Evolutionary conservation across 1,284 basidiomycete genomes (phyloP), one percentile per base, ranked within the genome.

Genomic region (Thelephora terrestris): DNA sequence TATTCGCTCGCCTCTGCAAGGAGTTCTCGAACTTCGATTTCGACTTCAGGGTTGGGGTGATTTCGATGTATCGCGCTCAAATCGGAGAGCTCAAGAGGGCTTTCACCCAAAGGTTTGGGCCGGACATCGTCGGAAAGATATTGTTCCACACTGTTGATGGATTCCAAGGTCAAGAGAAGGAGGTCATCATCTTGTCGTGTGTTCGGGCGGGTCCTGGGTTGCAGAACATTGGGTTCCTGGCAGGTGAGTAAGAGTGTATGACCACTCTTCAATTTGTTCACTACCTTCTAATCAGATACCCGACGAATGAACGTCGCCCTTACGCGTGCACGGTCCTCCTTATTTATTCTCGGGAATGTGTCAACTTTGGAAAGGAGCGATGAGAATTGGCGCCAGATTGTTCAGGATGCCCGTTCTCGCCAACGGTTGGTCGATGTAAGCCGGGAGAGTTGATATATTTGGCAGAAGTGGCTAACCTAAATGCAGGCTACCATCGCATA

Each of bases 101-200:
- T 5, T 99, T 99, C 58, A 68, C 74, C 47, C 65, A 74, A 49
- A 74, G 75, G 9, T 97, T 91, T 61, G 93, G 92, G 0, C 62
- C 68, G 21, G 77, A 83, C 20, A 84, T 96, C 23, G 57, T 82
- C 3, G 73, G 75, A 21, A 79, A 76, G 27, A 81, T 99, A 39
- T 89, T 96, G 57, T 98, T 99, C 71, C 91, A 96, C 62, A 99
- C 96, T 0, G 96, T 99, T 36, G 92, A 97, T 67, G 94, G 93
- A 7, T 98, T 98, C 60, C 94, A 98, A 66, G 94, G 94, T 45
- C 94, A 97, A 69, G 94, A 97, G 63, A 97, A 97, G 64, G 91
- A 94, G 57, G 80, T 98, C 47, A 94, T 97, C 63, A 96, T 97
- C 52, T 72, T 97, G 17, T 96, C 93, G 2, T 94, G 91, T 63